These are phyloP conservation scores for Tolypocladium ovalisporum DNA, from an alignment of 2,329 filamentous ascomycete genomes.

Conservation along the genomic window DNA sequence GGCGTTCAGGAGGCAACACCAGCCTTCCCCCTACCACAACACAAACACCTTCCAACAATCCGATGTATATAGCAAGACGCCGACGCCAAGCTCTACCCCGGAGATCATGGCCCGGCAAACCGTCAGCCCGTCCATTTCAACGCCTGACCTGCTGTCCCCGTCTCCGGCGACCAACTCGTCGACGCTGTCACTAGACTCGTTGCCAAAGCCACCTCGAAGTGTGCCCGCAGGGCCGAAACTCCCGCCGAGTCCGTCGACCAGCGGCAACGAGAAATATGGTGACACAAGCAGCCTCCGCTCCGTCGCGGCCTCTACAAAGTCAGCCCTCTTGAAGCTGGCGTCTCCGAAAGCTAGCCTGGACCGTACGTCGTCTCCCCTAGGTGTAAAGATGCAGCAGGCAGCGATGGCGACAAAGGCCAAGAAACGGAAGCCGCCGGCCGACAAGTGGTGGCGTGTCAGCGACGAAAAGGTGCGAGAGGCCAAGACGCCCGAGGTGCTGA, in stretches of 20 bases:
- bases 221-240: slow-evolving; percentile 16
- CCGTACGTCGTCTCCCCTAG: slow-evolving; percentile 9
- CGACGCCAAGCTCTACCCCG: slow-evolving; percentile 41
- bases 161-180: slow-evolving; percentile 22
- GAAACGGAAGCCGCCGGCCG: slow-evolving; percentile 46
- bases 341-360: slow-evolving; percentile 22
- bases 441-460: slow-evolving; percentile 94
- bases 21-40: slow-evolving; percentile 71
- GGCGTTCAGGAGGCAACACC: slow-evolving; percentile 79
- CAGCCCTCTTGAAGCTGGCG: slow-evolving; percentile 38
- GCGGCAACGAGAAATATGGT: slow-evolving; percentile 27
- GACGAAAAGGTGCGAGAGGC: slow-evolving; percentile 95
- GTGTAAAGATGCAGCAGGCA: slow-evolving; percentile 8
- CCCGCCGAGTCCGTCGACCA: slow-evolving; percentile 13
- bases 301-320: slow-evolving; percentile 44
- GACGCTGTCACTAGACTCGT: slow-evolving; percentile 26
- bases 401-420: slow-evolving; percentile 27
- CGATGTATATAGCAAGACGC: slow-evolving; percentile 57
- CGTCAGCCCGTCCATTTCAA: slow-evolving; percentile 33
- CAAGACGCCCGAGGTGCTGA: slow-evolving; percentile 80
- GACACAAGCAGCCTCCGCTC: slow-evolving; percentile 45
- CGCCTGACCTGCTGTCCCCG: slow-evolving; percentile 33
- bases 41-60: slow-evolving; percentile 68
- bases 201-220: slow-evolving; percentile 17
- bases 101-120: slow-evolving; percentile 25